Evolutionary conservation across 148 eudicot species (phyloP), one percentile per base, ranked within the genome.

Genomic region (Fagopyrum esculentum): DNA sequence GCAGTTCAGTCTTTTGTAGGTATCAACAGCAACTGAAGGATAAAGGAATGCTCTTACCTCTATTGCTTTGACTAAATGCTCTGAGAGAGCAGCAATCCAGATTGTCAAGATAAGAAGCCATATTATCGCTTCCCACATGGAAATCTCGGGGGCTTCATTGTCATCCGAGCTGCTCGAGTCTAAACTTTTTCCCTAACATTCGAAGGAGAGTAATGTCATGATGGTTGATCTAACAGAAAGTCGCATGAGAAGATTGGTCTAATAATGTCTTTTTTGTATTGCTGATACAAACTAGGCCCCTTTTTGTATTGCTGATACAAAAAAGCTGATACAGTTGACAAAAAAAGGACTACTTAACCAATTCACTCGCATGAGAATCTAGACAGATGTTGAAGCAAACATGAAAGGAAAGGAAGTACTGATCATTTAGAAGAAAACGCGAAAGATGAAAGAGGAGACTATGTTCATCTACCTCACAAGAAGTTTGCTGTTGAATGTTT

Each of bases 21-120:
- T 5, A 49, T 49, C 9, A 8, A 49, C 52, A 49, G 13, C 52
- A 49, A 10, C 2, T 49, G 50, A 60, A 19, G 19, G 46, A 45
- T 12, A 73, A 9, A 47, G 30, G 19, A 73, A 9, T 35, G 19
- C 3, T 45, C 22, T 52, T 73, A 82, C 85, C 89, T 84, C 82
- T 72, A 86, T 82, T 64, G 89, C 84, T 77, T 80, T 71, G 30
- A 85, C 85, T 9, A 86, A 76, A 75, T 86, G 84, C 69, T 77
- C 87, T 7, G 87, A 82, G 66, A 86, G 76, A 50, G 73, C 70
- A 9, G 89, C 81, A 44, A 84, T 75, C 77, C 81, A 84, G 7
- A 59, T 43, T 71, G 89, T 84, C 77, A 86, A 75, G 12, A 84
- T 71, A 19, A 51, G 29, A 2, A 86, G 81, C 89, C 89, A 84